Evolutionary conservation across 345 rosid genomes (phyloP).

Genomic region (Microthlaspi erraticum): DNA sequence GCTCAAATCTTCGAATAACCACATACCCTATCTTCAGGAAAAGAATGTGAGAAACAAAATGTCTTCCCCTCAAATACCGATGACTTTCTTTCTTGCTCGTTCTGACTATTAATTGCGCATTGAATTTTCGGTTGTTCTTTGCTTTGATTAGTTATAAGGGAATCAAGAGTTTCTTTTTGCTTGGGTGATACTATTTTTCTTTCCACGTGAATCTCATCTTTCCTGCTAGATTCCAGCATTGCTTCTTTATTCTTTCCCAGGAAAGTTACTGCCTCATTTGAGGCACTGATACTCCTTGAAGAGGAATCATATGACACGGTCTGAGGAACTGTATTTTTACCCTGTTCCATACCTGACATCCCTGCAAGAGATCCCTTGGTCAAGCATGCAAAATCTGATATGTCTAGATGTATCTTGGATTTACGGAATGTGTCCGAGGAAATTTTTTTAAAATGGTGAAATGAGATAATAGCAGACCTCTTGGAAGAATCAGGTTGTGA

Average conservation of each 20-base stretch:
- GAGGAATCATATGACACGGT: constrained; percentile 45
- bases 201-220: constrained; percentile 44
- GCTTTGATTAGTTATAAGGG: constrained; percentile 44
- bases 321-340: constrained; percentile 41
- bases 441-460: constrained; percentile 6
- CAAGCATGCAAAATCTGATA: constrained; percentile 56
- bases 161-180: constrained; percentile 44
- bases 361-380: constrained; percentile 53
- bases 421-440: constrained; percentile 7
- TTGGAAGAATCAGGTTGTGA: constrained; percentile 72
- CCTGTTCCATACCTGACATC: constrained; percentile 46
- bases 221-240: constrained; percentile 35
- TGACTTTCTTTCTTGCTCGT: constrained; percentile 47
- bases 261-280: constrained; percentile 46
- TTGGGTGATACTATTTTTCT: constrained; percentile 44
- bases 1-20: constrained; percentile 26
- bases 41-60: constrained; percentile 74
- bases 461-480: constrained; percentile 60
- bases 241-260: constrained; percentile 48
- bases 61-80: constrained; percentile 71
- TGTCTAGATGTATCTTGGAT: constrained; percentile 29
- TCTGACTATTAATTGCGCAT: constrained; percentile 44
- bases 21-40: constrained; percentile 89
- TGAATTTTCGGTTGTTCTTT: constrained; percentile 48
- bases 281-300: constrained; percentile 39